Evolutionary conservation across 148 eudicot species (phyloP).

Genomic region (Chenopodium formosanum): DNA sequence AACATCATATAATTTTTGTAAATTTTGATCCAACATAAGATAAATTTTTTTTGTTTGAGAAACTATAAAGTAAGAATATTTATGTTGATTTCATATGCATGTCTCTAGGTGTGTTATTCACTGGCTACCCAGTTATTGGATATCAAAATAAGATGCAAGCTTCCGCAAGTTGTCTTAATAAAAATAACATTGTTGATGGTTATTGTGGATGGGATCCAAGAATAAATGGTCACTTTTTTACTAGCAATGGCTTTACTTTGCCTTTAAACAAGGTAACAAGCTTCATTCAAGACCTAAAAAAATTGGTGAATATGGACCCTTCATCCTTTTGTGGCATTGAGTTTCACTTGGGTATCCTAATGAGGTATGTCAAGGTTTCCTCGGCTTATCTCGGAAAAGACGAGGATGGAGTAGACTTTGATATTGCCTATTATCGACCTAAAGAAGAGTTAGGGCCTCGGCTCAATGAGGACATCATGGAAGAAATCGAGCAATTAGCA

Average conservation of each 20-base stretch:
- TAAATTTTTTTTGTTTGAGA: too few species aligned
- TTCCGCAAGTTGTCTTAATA: conserved; percentile 1
- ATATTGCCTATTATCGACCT: conserved; percentile 10
- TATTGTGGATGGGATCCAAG: conserved; percentile 16
- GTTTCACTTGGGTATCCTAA: background rate
- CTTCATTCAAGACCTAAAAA: conserved; percentile 11
- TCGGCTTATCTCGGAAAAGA: conserved; percentile 13
- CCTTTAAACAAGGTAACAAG: background rate
- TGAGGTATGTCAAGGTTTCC: conserved; percentile 16
- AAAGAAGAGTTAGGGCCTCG: background rate
- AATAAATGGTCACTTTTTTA: background rate
- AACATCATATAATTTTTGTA: too few species aligned
- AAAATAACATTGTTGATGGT: background rate
- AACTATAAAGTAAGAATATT: too few species aligned
- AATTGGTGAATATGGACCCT: background rate
- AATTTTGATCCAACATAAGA: too few species aligned
- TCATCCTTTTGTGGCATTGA: conserved; percentile 11
- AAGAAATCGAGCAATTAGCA: conserved; percentile 17
- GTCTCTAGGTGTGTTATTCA: background rate
- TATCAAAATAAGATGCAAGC: conserved; percentile 20
- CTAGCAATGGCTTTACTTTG: background rate
- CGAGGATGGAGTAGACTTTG: conserved; percentile 14
- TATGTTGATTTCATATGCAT: background rate
- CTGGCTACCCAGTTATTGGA: conserved; percentile 18
- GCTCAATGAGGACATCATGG: background rate